These are phyloP conservation scores for Euphrasia confusa DNA, from an alignment of 257 asterid species.

Conservation along the genomic window DNA sequence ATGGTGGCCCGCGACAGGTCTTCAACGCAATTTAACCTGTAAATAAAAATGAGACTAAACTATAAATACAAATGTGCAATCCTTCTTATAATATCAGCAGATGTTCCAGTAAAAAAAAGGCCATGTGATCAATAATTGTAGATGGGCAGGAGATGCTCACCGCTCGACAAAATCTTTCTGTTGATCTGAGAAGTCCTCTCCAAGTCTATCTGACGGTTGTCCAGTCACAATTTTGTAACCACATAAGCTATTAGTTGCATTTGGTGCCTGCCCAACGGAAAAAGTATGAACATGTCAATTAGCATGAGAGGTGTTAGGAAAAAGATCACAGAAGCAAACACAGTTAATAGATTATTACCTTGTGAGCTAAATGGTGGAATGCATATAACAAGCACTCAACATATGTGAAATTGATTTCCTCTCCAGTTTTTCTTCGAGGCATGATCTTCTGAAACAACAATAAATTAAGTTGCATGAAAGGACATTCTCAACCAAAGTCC, in stretches of 20 bases:
- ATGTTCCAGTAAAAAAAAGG: background rate
- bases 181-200: slow-evolving; percentile 87
- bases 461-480: slow-evolving; percentile 21
- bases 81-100: background rate
- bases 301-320: slow-evolving; percentile 19
- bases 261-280: slow-evolving; percentile 64
- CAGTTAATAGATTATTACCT: slow-evolving; percentile 37
- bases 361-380: slow-evolving; percentile 83
- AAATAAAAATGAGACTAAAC: slow-evolving; percentile 6
- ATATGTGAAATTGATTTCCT: slow-evolving; percentile 81
- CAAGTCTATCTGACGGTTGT: slow-evolving; percentile 96
- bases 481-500: slow-evolving; percentile 18
- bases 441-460: slow-evolving; percentile 58
- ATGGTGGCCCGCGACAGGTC: slow-evolving; percentile 68
- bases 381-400: slow-evolving; percentile 87
- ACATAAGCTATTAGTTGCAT: slow-evolving; percentile 83
- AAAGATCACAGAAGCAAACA: slow-evolving; percentile 21
- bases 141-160: slow-evolving; percentile 33
- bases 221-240: slow-evolving; percentile 97
- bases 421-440: slow-evolving; percentile 80
- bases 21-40: slow-evolving; percentile 75
- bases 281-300: slow-evolving; percentile 17
- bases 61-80: slow-evolving; percentile 8
- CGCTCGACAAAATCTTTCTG: slow-evolving; percentile 74
- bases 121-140: background rate